Evolutionary conservation across 768 basidiomycete species (phyloP).

Genomic region (Chiua virens): DNA sequence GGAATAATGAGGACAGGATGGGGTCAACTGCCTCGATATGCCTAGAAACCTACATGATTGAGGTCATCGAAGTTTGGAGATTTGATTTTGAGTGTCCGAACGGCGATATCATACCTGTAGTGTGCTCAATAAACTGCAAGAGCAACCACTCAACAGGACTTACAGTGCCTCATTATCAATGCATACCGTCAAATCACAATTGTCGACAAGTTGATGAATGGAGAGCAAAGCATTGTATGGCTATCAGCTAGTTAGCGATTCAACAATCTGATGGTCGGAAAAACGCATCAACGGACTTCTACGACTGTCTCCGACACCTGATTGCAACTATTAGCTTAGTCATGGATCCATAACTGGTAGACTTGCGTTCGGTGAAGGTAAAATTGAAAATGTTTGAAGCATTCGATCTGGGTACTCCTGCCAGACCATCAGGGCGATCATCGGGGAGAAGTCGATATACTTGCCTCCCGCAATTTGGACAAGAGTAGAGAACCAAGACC

Average conservation of each 20-base stretch:
- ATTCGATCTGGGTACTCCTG: conserved; percentile 58
- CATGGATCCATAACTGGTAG: not conserved
- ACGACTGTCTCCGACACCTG: conserved; percentile 51
- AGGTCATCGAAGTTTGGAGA: conserved; percentile 64
- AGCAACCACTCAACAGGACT: conserved; percentile 17
- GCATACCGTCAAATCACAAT: conserved; percentile 79
- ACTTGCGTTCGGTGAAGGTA: conserved; percentile 58
- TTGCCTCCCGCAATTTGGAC: conserved; percentile 77
- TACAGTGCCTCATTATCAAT: conserved; percentile 88
- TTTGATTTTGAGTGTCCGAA: conserved; percentile 63
- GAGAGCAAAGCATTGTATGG: conserved; percentile 87
- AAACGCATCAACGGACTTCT: conserved; percentile 38
- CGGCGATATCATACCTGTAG: conserved; percentile 71
- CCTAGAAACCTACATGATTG: conserved; percentile 52
- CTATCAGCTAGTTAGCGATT: conserved; percentile 33
- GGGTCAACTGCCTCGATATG: not conserved
- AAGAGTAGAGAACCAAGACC: conserved; percentile 81
- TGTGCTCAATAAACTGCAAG: not conserved
- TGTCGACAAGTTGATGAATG: conserved; percentile 86
- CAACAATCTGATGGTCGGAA: not conserved
- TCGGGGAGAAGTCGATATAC: conserved; percentile 12
- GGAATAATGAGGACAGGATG: not conserved
- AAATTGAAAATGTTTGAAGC: conserved; percentile 52
- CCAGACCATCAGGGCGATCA: conserved; percentile 11
- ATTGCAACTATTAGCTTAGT: conserved; percentile 9